phyloP scores from a whole-genome alignment of 805 yeast species.

The Candida succiphila region DNA sequence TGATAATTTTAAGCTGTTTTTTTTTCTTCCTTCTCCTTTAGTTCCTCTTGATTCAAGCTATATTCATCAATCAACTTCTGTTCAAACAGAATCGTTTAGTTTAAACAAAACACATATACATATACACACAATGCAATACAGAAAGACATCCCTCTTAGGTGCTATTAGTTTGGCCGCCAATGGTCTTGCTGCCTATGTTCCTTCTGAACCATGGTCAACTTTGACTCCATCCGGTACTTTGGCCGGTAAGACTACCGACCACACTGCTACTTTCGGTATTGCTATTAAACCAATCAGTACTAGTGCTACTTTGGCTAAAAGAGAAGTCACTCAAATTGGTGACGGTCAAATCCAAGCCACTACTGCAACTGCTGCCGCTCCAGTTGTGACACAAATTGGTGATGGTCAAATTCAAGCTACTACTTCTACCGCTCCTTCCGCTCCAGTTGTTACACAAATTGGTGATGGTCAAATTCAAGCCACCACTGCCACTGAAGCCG shows the following conservation, averaged over 20 bases:
- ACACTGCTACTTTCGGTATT: conserved; percentile 54
- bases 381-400: conserved; percentile 32
- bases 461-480: conserved; percentile 37
- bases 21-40: no score
- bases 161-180: conserved; percentile 36
- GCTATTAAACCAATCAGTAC: conserved; percentile 45
- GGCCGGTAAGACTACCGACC: conserved; percentile 47
- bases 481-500: conserved; percentile 23
- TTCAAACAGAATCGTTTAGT: neutral
- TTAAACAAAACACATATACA: no score
- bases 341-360: conserved; percentile 23
- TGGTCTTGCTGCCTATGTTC: conserved; percentile 54
- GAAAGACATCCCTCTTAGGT: conserved; percentile 32
- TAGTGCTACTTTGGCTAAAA: conserved; percentile 28
- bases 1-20: no score
- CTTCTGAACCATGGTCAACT: conserved; percentile 62
- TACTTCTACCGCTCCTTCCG: conserved; percentile 24
- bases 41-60: no score
- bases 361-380: conserved; percentile 21
- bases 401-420: conserved; percentile 33
- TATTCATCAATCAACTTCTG: neutral
- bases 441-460: conserved; percentile 26
- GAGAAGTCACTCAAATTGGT: conserved; percentile 23
- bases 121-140: neutral
- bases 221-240: conserved; percentile 52